phyloP scores from a whole-genome alignment of 1,284 basidiomycete species.

The Athelia psychrophila region DNA sequence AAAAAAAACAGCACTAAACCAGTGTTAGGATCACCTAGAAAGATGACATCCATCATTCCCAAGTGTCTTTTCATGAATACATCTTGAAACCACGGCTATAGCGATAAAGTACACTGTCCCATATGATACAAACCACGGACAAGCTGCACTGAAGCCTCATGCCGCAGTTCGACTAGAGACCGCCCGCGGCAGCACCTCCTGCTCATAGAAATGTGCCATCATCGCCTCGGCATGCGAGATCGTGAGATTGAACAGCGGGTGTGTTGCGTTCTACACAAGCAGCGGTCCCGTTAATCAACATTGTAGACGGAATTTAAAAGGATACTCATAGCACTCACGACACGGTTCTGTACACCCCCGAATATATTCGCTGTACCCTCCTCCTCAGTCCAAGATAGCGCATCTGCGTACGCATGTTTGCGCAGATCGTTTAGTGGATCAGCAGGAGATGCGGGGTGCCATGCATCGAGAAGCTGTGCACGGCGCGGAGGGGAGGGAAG shows the following conservation, averaged over 20 bases:
- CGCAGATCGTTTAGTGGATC: constrained; percentile 35
- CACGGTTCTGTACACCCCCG: constrained; percentile 63
- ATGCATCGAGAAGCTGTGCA: constrained; percentile 39
- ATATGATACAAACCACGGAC: too few species aligned
- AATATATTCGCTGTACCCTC: constrained; percentile 60
- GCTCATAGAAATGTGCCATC: constrained; percentile 77
- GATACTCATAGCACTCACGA: constrained; percentile 49
- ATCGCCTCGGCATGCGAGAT: constrained; percentile 71
- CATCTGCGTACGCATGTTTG: constrained; percentile 52
- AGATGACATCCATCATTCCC: too few species aligned
- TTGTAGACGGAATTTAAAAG: neutral
- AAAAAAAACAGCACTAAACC: too few species aligned
- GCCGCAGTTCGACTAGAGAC: too few species aligned
- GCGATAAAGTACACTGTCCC: too few species aligned
- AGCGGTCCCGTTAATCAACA: neutral
- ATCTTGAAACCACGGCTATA: too few species aligned
- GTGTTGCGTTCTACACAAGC: constrained; percentile 75
- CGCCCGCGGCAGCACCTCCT: constrained; percentile 37
- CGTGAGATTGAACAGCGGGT: constrained; percentile 85
- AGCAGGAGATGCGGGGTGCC: constrained; percentile 27
- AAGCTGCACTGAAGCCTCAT: too few species aligned
- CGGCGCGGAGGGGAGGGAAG: constrained; percentile 44
- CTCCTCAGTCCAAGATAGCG: constrained; percentile 78
- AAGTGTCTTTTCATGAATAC: too few species aligned
- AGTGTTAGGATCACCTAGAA: too few species aligned